phyloP scores from a whole-genome alignment of 2,329 filamentous ascomycete species.

The Stemphylium vesicarium region DNA sequence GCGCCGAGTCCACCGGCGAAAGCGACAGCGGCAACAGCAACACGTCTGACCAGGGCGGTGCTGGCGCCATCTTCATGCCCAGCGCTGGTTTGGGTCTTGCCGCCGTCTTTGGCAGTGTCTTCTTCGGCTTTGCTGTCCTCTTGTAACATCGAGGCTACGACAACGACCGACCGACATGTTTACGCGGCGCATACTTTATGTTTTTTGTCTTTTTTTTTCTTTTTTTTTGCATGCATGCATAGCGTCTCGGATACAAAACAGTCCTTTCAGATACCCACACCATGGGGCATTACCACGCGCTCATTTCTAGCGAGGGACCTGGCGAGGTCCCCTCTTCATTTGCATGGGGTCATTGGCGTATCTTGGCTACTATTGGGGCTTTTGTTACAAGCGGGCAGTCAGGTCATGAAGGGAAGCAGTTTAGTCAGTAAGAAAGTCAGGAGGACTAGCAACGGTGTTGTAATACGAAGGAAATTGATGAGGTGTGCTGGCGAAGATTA shows the following conservation, averaged over 20 bases:
- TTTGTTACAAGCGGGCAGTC: too few relatives aligned
- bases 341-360: too few relatives aligned
- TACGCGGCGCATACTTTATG: background rate
- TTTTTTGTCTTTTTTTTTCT: conserved; percentile 10
- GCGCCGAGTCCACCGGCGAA: conserved; percentile 25
- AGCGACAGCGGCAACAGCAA: conserved; percentile 16
- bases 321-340: too few relatives aligned
- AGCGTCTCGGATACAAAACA: conserved; percentile 13
- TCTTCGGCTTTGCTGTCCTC: conserved; percentile 62
- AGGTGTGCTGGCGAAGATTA: too few relatives aligned
- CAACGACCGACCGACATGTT: too few relatives aligned
- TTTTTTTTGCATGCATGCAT: conserved; percentile 22
- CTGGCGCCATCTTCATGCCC: conserved; percentile 56
- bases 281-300: conserved; percentile 9
- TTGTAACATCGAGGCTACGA: conserved; percentile 30
- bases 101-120: conserved; percentile 60
- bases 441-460: too few relatives aligned
- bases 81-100: conserved; percentile 64
- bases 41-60: conserved; percentile 28
- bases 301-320: conserved; percentile 8
- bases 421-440: too few relatives aligned
- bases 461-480: too few relatives aligned
- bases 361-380: too few relatives aligned
- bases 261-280: conserved; percentile 19
- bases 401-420: too few relatives aligned